Percentiles rank a stretch among this genome's conserved stretches.
Evolutionary conservation across 2,329 filamentous ascomycete genomes (phyloP).

Genomic region (Sporothrix pallida): DNA sequence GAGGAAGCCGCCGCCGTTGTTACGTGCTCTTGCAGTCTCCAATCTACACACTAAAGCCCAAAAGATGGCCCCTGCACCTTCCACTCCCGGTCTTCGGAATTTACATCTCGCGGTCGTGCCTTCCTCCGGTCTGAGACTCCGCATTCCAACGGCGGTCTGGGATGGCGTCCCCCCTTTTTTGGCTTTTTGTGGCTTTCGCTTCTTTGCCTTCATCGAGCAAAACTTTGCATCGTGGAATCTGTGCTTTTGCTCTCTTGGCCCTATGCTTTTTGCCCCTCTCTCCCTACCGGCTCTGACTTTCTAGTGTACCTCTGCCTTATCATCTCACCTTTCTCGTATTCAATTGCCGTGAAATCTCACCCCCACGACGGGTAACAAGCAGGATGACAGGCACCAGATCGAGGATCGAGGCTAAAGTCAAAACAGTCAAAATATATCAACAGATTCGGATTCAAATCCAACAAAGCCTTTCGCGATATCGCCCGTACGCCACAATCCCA

Average conservation of each 20-base stretch:
- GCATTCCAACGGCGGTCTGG: constrained; percentile 6
- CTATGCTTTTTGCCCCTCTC: neutral
- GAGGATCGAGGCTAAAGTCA: neutral
- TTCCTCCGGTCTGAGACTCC: constrained; percentile 18
- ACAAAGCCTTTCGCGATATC: neutral
- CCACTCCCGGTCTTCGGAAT: constrained; percentile 2
- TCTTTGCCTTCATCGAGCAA: constrained; percentile 3
- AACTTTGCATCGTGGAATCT: neutral
- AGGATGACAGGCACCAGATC: neutral
- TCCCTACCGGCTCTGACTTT: neutral
- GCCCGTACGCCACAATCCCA: neutral
- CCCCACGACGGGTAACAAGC: neutral
- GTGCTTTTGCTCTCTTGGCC: neutral
- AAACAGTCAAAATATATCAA: neutral
- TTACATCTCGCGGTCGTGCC: neutral
- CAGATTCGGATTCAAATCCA: too few species aligned
- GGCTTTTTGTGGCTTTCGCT: neutral
- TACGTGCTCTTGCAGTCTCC: neutral
- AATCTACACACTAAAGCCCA: neutral
- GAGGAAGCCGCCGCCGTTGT: constrained; percentile 4
- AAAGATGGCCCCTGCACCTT: constrained; percentile 10
- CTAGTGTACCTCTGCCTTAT: neutral
- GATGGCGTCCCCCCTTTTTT: neutral
- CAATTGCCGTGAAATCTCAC: neutral
- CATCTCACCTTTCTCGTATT: neutral